phyloP scores from a whole-genome alignment of 805 yeast genomes.

The Suhomyces pyralidae region DNA sequence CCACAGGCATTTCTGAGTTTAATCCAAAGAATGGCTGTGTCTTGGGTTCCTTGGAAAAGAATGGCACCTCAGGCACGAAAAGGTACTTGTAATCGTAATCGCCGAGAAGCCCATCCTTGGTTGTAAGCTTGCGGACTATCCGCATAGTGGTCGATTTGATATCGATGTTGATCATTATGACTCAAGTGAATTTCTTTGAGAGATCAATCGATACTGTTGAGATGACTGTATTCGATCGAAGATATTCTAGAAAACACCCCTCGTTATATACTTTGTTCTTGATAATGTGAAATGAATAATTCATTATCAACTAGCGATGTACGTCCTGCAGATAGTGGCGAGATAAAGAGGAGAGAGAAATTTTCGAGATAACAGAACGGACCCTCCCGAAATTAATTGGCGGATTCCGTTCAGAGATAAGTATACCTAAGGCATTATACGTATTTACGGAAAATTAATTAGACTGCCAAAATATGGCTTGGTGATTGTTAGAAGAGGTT shows the following conservation, averaged over 20 bases:
- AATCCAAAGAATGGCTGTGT: constrained; percentile 82
- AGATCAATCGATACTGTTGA: not conserved
- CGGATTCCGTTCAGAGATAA: not conserved
- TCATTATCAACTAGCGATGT: not conserved
- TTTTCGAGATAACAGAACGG: not conserved
- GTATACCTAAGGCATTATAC: not conserved
- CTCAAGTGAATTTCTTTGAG: not conserved
- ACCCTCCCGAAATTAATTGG: not conserved
- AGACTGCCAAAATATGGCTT: no score
- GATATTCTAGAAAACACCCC: not conserved
- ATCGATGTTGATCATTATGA: constrained; percentile 1
- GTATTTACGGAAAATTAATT: no score
- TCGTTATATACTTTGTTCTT: not conserved
- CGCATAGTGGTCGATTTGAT: constrained; percentile 18
- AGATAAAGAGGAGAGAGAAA: not conserved
- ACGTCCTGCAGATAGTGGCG: not conserved
- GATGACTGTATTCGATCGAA: not conserved
- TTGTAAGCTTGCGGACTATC: constrained; percentile 50
- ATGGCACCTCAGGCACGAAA: constrained; percentile 80
- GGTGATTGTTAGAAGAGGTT: not conserved
- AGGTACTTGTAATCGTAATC: constrained; percentile 79
- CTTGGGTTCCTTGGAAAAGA: constrained; percentile 42
- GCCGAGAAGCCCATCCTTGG: constrained; percentile 80
- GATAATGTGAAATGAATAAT: not conserved
- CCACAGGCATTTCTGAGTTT: constrained; percentile 75